These are phyloP conservation scores for Plasmodium vinckei DNA, from an alignment of 169 alveolate genomes.

Conservation along the genomic window DNA sequence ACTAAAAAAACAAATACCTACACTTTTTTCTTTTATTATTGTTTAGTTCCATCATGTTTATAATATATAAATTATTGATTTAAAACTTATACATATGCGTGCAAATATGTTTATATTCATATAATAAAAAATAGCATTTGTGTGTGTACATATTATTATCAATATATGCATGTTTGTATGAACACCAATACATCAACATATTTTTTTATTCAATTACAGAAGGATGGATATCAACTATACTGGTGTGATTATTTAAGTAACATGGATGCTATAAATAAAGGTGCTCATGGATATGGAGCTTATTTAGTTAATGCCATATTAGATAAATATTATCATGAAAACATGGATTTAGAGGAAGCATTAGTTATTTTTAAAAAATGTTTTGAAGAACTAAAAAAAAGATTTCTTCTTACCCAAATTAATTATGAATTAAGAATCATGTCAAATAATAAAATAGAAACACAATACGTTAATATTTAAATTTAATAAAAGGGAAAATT, in stretches of 20 bases:
- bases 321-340: constrained; percentile 90
- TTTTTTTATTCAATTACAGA: constrained; percentile 14
- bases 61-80: too few species aligned
- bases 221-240: constrained; percentile 91
- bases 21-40: neutral
- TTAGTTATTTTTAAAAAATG: constrained; percentile 87
- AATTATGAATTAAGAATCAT: constrained; percentile 82
- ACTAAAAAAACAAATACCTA: neutral
- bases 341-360: constrained; percentile 90
- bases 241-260: constrained; percentile 94
- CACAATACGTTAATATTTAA: constrained; percentile 75
- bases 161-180: neutral
- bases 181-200: neutral
- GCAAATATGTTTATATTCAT: neutral
- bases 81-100: neutral
- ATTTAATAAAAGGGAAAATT: neutral
- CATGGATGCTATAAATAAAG: constrained; percentile 87
- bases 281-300: constrained; percentile 95
- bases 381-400: constrained; percentile 89
- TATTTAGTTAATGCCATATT: constrained; percentile 90
- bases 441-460: constrained; percentile 78
- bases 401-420: constrained; percentile 91
- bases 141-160: neutral
- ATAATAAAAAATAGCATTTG: neutral
- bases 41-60: neutral